These are phyloP conservation scores for Talaromyces sp. DNA, from an alignment of 2,329 filamentous ascomycete species.

Conservation along the genomic window DNA sequence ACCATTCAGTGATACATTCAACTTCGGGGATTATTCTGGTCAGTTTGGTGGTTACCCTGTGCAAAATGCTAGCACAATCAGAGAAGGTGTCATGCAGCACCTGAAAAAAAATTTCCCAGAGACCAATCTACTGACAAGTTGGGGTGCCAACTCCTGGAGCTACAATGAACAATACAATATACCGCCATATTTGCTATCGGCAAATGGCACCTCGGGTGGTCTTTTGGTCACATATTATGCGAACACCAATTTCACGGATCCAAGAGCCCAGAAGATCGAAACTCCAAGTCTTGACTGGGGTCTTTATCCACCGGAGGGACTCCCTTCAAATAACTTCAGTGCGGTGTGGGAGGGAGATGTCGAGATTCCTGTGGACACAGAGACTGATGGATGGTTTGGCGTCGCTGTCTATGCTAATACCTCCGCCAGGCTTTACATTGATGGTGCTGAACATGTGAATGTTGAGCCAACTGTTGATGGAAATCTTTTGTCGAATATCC, in stretches of 20 bases:
- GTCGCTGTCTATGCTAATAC: constrained; percentile 47
- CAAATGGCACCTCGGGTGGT: constrained; percentile 41
- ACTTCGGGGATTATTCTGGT: constrained; percentile 51
- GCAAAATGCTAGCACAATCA: constrained; percentile 42
- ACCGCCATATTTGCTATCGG: constrained; percentile 46
- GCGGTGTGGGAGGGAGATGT: constrained; percentile 48
- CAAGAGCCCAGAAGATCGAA: constrained; percentile 35
- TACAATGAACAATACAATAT: constrained; percentile 51
- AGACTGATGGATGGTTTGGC: constrained; percentile 48
- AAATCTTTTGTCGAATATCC: constrained; percentile 48
- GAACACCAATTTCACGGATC: constrained; percentile 42
- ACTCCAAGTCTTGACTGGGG: constrained; percentile 49
- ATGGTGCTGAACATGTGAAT: constrained; percentile 28
- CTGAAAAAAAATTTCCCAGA: constrained; percentile 17
- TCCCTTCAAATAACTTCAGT: constrained; percentile 51
- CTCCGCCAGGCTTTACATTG: constrained; percentile 40
- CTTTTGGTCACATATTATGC: constrained; percentile 47
- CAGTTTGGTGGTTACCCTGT: constrained; percentile 47
- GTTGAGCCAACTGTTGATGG: constrained; percentile 29
- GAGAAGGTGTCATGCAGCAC: constrained; percentile 41
- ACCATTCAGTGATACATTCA: constrained; percentile 46
- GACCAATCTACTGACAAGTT: constrained; percentile 43
- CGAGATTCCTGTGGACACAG: constrained; percentile 40
- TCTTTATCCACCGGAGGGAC: constrained; percentile 46
- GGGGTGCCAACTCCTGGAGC: constrained; percentile 50